Evolutionary conservation across 2,329 filamentous ascomycete species (phyloP).

Genomic region (Xylaria multiplex): DNA sequence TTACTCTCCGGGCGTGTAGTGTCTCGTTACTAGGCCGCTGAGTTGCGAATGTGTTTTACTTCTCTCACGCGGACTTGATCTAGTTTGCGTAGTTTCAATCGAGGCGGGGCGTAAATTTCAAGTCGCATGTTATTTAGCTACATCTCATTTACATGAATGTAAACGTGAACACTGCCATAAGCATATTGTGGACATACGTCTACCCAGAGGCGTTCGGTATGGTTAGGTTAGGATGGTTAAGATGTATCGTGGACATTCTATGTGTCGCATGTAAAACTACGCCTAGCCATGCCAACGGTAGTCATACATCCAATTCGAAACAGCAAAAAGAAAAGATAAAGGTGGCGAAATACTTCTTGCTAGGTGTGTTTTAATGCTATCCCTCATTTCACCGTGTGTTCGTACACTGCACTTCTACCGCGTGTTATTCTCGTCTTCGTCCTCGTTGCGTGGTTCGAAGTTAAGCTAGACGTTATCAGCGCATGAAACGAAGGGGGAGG

Average conservation of each 20-base stretch:
- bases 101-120: neutral
- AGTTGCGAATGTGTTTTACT: neutral
- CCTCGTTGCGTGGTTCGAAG: slow-evolving; percentile 34
- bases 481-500: neutral
- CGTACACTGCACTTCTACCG: neutral
- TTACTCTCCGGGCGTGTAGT: neutral
- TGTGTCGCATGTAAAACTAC: neutral
- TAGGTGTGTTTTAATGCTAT: neutral
- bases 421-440: slow-evolving; percentile 20
- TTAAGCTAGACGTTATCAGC: slow-evolving; percentile 30
- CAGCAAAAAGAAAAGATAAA: neutral
- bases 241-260: neutral
- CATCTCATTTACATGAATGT: too few relatives aligned
- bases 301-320: neutral
- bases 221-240: neutral
- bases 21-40: neutral
- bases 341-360: neutral
- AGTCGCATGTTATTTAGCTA: neutral
- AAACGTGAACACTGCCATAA: too few relatives aligned
- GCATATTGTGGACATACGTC: too few relatives aligned
- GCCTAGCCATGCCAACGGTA: neutral
- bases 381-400: neutral
- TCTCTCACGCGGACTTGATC: too few relatives aligned
- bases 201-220: too few relatives aligned
- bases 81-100: neutral